These are phyloP conservation scores for Scheffersomyces amazonensis DNA, from an alignment of 805 yeast genomes.

Conservation along the genomic window DNA sequence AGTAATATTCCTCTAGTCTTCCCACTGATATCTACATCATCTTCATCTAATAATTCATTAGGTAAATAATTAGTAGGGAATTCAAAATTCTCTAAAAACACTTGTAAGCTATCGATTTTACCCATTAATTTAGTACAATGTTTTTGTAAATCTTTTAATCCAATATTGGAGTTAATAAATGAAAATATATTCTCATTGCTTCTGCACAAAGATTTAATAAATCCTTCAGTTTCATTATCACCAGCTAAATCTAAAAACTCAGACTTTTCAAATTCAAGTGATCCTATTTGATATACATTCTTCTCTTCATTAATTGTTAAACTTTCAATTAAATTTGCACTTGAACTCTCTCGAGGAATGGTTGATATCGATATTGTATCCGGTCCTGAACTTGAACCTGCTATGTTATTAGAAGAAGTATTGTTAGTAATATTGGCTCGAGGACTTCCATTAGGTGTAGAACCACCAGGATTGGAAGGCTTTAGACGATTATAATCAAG, in stretches of 20 bases:
- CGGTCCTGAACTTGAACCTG: neutral
- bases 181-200: conserved; percentile 32
- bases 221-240: conserved; percentile 54
- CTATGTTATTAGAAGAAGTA: neutral
- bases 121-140: conserved; percentile 31
- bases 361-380: neutral
- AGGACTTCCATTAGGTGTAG: neutral
- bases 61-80: conserved; percentile 25
- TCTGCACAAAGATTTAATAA: conserved; percentile 41
- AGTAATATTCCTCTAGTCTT: too few species aligned
- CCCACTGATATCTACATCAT: neutral
- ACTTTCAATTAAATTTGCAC: neutral
- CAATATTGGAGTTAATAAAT: conserved; percentile 40
- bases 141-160: conserved; percentile 41
- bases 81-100: conserved; percentile 29
- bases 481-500: conserved; percentile 21
- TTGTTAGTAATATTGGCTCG: neutral
- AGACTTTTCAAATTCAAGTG: conserved; percentile 48
- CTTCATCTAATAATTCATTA: neutral
- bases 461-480: neutral
- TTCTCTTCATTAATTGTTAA: conserved; percentile 21
- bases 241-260: conserved; percentile 42
- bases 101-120: conserved; percentile 27
- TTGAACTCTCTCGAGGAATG: neutral
- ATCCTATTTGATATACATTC: conserved; percentile 43